Conservation (phyloP, 2,329 filamentous ascomycete species). For the Didymellaceae sp. region DNA sequence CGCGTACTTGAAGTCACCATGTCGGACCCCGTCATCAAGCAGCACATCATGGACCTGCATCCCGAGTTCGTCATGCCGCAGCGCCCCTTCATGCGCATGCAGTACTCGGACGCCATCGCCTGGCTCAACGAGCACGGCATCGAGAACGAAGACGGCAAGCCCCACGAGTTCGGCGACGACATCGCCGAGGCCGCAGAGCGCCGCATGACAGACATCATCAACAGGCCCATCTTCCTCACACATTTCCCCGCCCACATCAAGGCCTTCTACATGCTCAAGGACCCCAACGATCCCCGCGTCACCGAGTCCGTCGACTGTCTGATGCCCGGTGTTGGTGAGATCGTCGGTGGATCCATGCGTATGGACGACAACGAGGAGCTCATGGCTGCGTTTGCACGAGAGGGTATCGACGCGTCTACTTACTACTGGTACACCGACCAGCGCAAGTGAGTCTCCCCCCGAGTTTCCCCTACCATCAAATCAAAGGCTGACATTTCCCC, state of each 20-base stretch:
- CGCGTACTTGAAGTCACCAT: constrained; percentile 81
- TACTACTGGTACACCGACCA: constrained; percentile 99
- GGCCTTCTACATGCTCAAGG: constrained; percentile 98
- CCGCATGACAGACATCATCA: constrained; percentile 95
- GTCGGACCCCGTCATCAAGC: constrained; percentile 73
- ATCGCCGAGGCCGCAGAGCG: constrained; percentile 98
- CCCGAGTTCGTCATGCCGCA: constrained; percentile 82
- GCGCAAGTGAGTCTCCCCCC: constrained; percentile 73
- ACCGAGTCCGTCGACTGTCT: constrained; percentile 89
- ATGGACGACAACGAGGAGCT: constrained; percentile 87
- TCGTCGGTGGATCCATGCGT: constrained; percentile 95
- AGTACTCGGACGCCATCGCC: constrained; percentile 89
- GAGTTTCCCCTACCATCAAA: neutral
- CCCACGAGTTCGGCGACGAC: constrained; percentile 92
- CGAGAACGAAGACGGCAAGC: constrained; percentile 87
- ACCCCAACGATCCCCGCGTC: constrained; percentile 76
- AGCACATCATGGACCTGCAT: constrained; percentile 84
- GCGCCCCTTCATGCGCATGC: constrained; percentile 92
- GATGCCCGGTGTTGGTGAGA: constrained; percentile 96
- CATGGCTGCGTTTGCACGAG: constrained; percentile 83
- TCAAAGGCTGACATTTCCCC: constrained; percentile 25
- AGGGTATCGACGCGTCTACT: constrained; percentile 80
- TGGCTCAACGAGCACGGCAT: constrained; percentile 94
- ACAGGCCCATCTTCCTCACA: constrained; percentile 92
- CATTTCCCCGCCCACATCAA: constrained; percentile 98